Evolutionary conservation across 768 basidiomycete species (phyloP), one percentile per base, ranked within the genome.

Genomic region (Candolleomyces aberdarensis): DNA sequence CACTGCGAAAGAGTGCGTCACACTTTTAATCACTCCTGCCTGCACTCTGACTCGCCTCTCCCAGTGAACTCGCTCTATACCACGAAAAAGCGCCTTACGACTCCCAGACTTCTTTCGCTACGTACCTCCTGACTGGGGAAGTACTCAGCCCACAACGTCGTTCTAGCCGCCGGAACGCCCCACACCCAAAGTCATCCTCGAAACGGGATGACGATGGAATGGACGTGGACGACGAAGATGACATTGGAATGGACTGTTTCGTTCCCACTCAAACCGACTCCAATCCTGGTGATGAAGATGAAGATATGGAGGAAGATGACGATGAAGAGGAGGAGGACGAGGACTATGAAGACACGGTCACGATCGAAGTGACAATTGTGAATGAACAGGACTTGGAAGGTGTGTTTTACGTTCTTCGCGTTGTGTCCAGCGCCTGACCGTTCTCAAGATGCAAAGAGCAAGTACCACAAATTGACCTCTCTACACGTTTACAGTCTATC

Each of bases 401-500:
- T 91, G 60, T 59, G 83, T 74, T 41, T 49, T 5, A 26, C 52
- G 41, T 20, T 41, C 19, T 15, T 46, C 6, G n/a, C 17, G 11
- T 19, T 19, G 3, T 14, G 6, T 43, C 4, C 31, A 3, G 6
- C 20, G 26, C 47, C 11, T 11, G 31, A 44, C 36, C 32, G 60
- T 63, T 36, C 36, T 36, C 36, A 36, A 91, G 91, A 67, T 58
- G 77, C 81, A 0, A 86, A 81, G 69, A 70, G 76, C 3, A 78
- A 80, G 54, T 91, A 87, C 64, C 64, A 69, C 0, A 78, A 75
- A 26, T 65, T 91, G n/a, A 67, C 78, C 63, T 82, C 82, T 1
- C 75, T 86, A 14, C 84, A 89, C 64, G 72, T 94, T 9, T 93
- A 94, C 70, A 85, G 88, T 67, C 68, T 94, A 32, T 85, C 91